Evolutionary conservation across 2,329 filamentous ascomycete species (phyloP), one percentile per base, ranked within the genome.

Genomic region (Trichoderma cornu-damae): DNA sequence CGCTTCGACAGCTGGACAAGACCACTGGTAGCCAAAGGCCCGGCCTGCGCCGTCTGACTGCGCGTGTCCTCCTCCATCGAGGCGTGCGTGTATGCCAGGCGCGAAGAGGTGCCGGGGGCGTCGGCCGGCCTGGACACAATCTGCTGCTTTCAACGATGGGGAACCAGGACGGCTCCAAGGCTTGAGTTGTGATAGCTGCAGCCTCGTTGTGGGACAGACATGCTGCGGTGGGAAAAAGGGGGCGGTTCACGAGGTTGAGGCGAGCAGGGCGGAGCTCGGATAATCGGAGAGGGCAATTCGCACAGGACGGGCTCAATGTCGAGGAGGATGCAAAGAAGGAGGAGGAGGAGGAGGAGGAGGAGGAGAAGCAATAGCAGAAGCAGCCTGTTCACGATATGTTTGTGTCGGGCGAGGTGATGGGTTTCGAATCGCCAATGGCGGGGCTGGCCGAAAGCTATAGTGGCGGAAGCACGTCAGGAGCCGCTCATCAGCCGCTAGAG

Each of bases 1-100:
- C 81, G 73, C 66, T 83, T 84, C 3, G 78, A 78, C 18, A 71
- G 65, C 54, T 73, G 68, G 5, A 55, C 32, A 40, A 55, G 11
- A 11, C 42, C 9, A 28, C 8, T 37, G 9, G 51, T n/a, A n/a
- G 30, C 9, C 9, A 42, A 55, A 53, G 38, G 56, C 52, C 18
- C 50, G 26, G 24, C 42, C n/a, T 35, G 61, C 46, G 38, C 18
- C 37, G 66, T 68, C 59, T 66, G 64, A 42, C 64, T 64, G 57
- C 64, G 62, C 57, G 57, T 64, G 48, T 72, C 69, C 34, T 57
- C 58, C 12, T 56, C 51, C 58, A 56, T 59, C 40, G 43, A 24
- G 16, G 9, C 18, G 46, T 35, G 32, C 12, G 12, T n/a, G 20
- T 14, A 30, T 34, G 38, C 6, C 5, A 3, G 2, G 24, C n/a